These are phyloP conservation scores for Chenopodium suecicum DNA, from an alignment of 148 eudicot species.

Conservation along the genomic window DNA sequence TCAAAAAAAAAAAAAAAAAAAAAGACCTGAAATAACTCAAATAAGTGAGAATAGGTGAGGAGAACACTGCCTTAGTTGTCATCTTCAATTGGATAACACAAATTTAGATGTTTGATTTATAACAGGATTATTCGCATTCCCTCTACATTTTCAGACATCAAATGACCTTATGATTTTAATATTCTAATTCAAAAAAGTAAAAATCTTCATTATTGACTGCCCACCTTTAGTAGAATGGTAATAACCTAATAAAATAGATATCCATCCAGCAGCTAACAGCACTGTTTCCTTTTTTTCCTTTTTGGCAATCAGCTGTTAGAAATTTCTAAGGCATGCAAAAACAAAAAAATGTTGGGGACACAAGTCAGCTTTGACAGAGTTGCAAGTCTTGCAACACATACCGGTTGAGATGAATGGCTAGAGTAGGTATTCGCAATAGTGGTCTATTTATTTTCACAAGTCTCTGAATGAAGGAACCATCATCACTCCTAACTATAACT, in stretches of 20 bases:
- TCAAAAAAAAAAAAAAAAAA: too few relatives aligned
- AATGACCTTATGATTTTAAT: not conserved
- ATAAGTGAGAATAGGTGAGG: too few relatives aligned
- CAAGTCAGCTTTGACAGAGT: conserved; percentile 11
- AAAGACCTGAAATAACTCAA: too few relatives aligned
- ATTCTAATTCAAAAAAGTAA: not conserved
- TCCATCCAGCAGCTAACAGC: not conserved
- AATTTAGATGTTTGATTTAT: not conserved
- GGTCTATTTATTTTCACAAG: conserved; percentile 81
- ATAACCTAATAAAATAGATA: not conserved
- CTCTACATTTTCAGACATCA: not conserved
- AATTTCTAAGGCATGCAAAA: not conserved
- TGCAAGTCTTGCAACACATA: conserved; percentile 40
- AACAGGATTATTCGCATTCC: not conserved
- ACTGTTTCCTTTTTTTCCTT: not conserved
- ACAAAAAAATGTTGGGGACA: not conserved
- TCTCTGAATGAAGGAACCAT: conserved; percentile 78
- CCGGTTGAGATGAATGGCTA: conserved; percentile 95
- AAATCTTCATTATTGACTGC: not conserved
- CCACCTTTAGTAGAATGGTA: not conserved
- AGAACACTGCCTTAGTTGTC: not conserved
- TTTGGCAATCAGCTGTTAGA: not conserved
- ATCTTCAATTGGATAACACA: not conserved
- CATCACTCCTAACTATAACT: conserved; percentile 72
- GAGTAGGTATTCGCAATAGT: conserved; percentile 77